A percentile compares a stretch with the other conserved stretches of the same genome.
Conservation (phyloP, 441 rosid genomes). For the Manihot esculenta region DNA sequence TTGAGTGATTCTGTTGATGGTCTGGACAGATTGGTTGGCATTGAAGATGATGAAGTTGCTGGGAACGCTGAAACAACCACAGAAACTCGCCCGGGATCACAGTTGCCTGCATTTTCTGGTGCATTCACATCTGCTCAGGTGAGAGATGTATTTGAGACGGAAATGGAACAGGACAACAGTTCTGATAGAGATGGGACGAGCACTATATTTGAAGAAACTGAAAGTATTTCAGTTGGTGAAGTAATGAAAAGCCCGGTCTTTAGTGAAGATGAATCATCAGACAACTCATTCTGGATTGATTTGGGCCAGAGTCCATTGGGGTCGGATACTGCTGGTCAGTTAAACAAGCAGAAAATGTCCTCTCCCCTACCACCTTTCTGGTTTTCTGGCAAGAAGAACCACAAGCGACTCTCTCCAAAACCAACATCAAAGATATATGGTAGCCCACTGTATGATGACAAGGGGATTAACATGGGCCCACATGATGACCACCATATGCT, state of each 20-base stretch:
- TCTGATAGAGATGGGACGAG: constrained; percentile 89
- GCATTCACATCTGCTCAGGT: constrained; percentile 86
- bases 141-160: constrained; percentile 86
- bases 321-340: constrained; percentile 51
- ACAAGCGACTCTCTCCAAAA: constrained; percentile 60
- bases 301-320: constrained; percentile 94
- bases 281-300: constrained; percentile 90
- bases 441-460: constrained; percentile 72
- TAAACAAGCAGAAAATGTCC: constrained; percentile 53
- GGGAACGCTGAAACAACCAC: constrained; percentile 49
- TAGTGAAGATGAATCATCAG: constrained; percentile 95
- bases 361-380: constrained; percentile 82
- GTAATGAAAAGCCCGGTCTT: constrained; percentile 95
- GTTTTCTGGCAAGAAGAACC: constrained; percentile 64
- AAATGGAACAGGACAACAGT: constrained; percentile 69
- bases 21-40: constrained; percentile 59
- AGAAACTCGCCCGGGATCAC: constrained; percentile 56
- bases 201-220: constrained; percentile 89
- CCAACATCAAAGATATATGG: constrained; percentile 63
- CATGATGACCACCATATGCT: constrained; percentile 49
- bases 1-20: constrained; percentile 87
- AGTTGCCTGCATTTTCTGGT: constrained; percentile 98
- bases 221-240: constrained; percentile 86
- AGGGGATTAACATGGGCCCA: constrained; percentile 24
- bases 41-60: constrained; percentile 52